Percentiles rank a stretch among this genome's conserved stretches.
Evolutionary conservation across 306 rosid species (phyloP).

Genomic region (Luffa acutangula): DNA sequence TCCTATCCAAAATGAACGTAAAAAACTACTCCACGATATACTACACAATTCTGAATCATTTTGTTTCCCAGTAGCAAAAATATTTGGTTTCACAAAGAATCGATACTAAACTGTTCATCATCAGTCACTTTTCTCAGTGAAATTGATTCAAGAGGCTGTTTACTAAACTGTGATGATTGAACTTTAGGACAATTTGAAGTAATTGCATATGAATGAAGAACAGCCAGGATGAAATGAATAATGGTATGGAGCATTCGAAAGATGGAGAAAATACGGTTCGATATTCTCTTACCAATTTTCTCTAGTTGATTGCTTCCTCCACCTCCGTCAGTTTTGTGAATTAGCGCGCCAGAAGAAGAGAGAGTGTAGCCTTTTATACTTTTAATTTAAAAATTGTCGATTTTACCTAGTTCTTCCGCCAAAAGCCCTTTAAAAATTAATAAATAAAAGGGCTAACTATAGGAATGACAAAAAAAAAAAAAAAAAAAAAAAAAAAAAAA

Average conservation of each 20-base stretch:
- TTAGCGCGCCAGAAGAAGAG: neutral
- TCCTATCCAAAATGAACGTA: neutral
- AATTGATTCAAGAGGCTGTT: neutral
- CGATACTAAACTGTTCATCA: neutral
- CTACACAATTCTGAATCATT: neutral
- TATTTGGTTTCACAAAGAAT: neutral
- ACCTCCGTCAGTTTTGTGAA: neutral
- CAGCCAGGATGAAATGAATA: neutral
- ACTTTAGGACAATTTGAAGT: neutral
- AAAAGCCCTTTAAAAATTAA: too few species aligned
- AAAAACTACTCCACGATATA: neutral
- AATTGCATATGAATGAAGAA: neutral
- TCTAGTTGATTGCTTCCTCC: neutral
- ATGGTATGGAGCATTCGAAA: neutral
- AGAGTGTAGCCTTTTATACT: neutral
- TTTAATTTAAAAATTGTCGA: too few species aligned
- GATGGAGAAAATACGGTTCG: neutral
- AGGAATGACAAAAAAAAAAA: too few species aligned
- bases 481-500: too few species aligned
- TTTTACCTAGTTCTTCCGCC: too few species aligned
- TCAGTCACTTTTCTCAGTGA: neutral
- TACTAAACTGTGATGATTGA: neutral
- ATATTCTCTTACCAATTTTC: neutral
- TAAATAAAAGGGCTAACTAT: too few species aligned
- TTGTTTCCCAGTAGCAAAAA: neutral